These are phyloP conservation scores for Colletotrichum shisoi DNA, from an alignment of 2,329 filamentous ascomycete genomes.

Conservation along the genomic window DNA sequence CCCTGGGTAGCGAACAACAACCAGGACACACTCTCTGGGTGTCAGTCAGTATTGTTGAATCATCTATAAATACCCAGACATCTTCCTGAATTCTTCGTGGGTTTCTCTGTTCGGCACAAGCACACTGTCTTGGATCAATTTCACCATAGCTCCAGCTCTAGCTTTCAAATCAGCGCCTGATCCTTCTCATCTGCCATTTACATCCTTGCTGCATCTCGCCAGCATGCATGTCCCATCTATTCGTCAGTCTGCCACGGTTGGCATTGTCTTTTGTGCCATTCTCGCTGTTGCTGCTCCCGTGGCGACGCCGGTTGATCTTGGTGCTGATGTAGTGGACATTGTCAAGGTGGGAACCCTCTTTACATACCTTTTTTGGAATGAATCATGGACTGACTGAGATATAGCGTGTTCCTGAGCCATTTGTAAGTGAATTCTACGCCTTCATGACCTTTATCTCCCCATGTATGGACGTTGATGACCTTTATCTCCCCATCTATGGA, in stretches of 20 bases:
- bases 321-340: slow-evolving; percentile 1
- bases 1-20: no score
- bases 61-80: slow-evolving; percentile 18
- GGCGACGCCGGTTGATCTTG: not conserved
- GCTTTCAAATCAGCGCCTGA: not conserved
- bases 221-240: slow-evolving; percentile 30
- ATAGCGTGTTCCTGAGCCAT: slow-evolving; percentile 23
- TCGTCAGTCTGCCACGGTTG: slow-evolving; percentile 20
- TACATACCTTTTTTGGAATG: accelerated
- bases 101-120: slow-evolving; percentile 7
- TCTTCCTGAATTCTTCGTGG: not conserved
- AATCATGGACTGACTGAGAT: not conserved
- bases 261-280: slow-evolving; percentile 30
- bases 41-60: no score
- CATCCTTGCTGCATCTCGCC: not conserved
- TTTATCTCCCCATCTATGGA: not conserved
- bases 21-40: no score
- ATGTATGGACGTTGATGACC: not conserved
- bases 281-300: slow-evolving; percentile 21
- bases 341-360: not conserved
- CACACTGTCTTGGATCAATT: not conserved
- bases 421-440: not conserved
- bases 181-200: no score
- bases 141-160: not conserved
- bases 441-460: not conserved